phyloP scores from a whole-genome alignment of 495 filamentous ascomycete species.

The Aspergillus sclerotioniger region DNA sequence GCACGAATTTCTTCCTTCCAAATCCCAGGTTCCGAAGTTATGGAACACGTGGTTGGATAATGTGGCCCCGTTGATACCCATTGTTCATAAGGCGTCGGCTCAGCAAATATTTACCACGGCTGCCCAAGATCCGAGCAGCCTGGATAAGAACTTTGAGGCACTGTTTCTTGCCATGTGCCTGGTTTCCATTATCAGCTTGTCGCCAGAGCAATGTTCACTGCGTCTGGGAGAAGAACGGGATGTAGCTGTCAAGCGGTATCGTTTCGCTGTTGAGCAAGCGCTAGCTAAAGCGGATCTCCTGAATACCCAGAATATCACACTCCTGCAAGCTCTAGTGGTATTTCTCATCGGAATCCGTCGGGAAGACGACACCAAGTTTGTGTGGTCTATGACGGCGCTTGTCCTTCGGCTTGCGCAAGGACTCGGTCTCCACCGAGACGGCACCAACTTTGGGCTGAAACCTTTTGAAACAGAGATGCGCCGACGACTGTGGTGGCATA shows the following conservation, averaged over 20 bases:
- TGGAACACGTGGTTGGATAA: constrained; percentile 71
- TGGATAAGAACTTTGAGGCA: constrained; percentile 64
- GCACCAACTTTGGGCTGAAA: constrained; percentile 64
- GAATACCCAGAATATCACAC: constrained; percentile 68
- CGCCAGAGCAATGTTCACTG: constrained; percentile 38
- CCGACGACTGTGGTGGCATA: constrained; percentile 79
- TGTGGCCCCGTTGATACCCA: constrained; percentile 68
- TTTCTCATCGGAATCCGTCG: constrained; percentile 65
- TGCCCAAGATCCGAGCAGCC: constrained; percentile 48
- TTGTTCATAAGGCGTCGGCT: constrained; percentile 63
- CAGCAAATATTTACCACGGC: constrained; percentile 44
- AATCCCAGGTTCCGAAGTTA: constrained; percentile 61
- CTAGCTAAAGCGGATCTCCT: constrained; percentile 73
- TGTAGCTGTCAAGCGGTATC: constrained; percentile 60
- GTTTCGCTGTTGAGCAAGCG: constrained; percentile 78
- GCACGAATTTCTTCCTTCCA: constrained; percentile 51
- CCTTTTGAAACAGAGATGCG: constrained; percentile 86
- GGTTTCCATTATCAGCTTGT: constrained; percentile 67
- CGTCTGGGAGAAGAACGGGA: constrained; percentile 38
- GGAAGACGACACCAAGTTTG: constrained; percentile 64
- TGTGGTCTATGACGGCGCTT: constrained; percentile 67
- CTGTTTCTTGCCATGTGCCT: constrained; percentile 80
- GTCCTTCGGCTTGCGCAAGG: constrained; percentile 78
- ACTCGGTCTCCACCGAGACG: constrained; percentile 79
- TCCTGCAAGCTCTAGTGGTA: constrained; percentile 75